Evolutionary conservation across 768 basidiomycete species (phyloP).

Genomic region (Steccherinum ochraceum): DNA sequence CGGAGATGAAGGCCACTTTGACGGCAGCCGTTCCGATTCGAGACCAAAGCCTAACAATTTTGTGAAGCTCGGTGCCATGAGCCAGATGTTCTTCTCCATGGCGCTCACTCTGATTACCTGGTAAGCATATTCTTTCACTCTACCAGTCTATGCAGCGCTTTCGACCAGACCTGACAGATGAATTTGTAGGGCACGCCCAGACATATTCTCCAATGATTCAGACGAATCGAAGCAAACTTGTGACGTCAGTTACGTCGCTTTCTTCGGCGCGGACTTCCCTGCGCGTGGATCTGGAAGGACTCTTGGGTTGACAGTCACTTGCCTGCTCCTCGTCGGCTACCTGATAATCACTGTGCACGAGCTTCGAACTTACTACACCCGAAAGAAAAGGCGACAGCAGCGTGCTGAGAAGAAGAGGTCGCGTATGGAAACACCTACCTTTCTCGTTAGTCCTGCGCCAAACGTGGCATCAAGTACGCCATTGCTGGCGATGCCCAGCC

Average conservation of each 20-base stretch:
- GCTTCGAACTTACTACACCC: conserved; percentile 18
- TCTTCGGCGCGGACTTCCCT: conserved; percentile 28
- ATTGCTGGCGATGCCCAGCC: not conserved
- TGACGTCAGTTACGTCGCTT: conserved; percentile 24
- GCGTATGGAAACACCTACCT: not conserved
- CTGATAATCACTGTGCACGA: conserved; percentile 29
- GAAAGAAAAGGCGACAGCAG: not conserved
- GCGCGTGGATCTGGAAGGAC: conserved; percentile 27
- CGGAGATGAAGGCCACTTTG: too few relatives aligned
- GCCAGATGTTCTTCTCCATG: conserved; percentile 34
- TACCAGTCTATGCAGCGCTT: too few relatives aligned
- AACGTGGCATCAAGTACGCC: too few relatives aligned
- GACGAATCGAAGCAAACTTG: conserved; percentile 16
- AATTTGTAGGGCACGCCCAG: not conserved
- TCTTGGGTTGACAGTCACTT: conserved; percentile 26
- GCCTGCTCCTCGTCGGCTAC: conserved; percentile 26
- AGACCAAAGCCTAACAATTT: conserved; percentile 2
- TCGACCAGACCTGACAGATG: too few relatives aligned
- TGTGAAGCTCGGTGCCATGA: conserved; percentile 31
- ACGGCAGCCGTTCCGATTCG: too few relatives aligned
- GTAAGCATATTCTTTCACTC: conserved; percentile 15
- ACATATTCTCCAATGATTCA: conserved; percentile 6
- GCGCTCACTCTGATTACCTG: conserved; percentile 32
- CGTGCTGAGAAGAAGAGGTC: not conserved
- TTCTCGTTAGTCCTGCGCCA: not conserved